A percentile compares a stretch with the other conserved stretches of the same genome.
These are phyloP conservation scores for Globisporangium canariense DNA, from an alignment of 352 stramenopile species.

Conservation along the genomic window DNA sequence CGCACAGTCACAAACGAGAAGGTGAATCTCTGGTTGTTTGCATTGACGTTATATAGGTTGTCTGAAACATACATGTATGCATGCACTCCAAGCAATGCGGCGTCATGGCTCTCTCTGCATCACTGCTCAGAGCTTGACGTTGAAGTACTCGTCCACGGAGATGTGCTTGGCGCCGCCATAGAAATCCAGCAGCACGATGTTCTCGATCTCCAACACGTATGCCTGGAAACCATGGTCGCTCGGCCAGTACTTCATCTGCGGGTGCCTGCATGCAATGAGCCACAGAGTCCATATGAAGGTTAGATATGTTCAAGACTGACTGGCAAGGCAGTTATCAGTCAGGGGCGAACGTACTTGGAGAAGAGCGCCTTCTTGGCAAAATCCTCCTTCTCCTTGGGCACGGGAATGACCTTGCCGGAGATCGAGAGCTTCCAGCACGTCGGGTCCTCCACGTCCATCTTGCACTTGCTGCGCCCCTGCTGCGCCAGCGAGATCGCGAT, in stretches of 20 bases:
- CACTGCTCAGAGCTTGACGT: conserved; percentile 26
- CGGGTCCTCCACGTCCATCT: conserved; percentile 67
- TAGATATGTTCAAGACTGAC: not conserved
- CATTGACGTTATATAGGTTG: not conserved
- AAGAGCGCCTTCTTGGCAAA: conserved; percentile 61
- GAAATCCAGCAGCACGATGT: conserved; percentile 66
- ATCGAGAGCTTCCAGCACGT: conserved; percentile 73
- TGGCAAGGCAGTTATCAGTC: not conserved
- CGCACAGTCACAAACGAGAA: no score
- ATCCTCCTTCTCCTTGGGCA: conserved; percentile 33
- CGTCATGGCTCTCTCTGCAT: not conserved
- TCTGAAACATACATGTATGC: not conserved
- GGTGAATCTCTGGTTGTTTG: no score
- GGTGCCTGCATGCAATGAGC: conserved; percentile 31
- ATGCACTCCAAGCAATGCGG: not conserved
- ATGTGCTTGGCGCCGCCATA: conserved; percentile 73
- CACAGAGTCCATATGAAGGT: not conserved
- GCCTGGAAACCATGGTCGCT: conserved; percentile 48
- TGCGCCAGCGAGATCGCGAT: conserved; percentile 64
- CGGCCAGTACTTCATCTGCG: conserved; percentile 66
- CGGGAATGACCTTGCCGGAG: conserved; percentile 46
- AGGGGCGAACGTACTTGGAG: conserved; percentile 42
- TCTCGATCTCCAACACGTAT: conserved; percentile 53
- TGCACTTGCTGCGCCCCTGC: conserved; percentile 42
- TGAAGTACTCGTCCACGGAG: conserved; percentile 60